Evolutionary conservation across 1,284 basidiomycete genomes (phyloP).

Genomic region (Ustilago lituana): DNA sequence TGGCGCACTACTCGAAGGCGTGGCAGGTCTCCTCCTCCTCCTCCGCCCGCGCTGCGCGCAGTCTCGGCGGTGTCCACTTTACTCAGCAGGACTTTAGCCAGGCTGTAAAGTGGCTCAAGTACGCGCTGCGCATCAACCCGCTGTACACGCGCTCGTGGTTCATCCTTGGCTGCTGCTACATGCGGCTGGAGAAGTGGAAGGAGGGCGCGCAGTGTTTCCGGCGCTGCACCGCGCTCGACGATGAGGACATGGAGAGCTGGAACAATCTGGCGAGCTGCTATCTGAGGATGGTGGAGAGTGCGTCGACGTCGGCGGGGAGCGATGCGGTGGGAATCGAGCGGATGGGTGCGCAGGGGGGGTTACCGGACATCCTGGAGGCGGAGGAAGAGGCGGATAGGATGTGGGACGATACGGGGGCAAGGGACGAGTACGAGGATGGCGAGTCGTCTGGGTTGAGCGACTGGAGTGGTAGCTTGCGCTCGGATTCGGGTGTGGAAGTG

Average conservation of each 20-base stretch:
- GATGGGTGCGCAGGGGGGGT: constrained; percentile 27
- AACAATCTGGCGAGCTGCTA: constrained; percentile 96
- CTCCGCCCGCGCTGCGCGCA: constrained; percentile 88
- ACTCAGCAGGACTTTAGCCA: constrained; percentile 74
- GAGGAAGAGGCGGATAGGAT: constrained; percentile 47
- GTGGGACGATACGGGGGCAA: constrained; percentile 15
- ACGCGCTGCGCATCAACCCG: constrained; percentile 87
- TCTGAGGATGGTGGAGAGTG: constrained; percentile 69
- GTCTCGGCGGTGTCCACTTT: constrained; percentile 85
- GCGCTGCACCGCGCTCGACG: constrained; percentile 87
- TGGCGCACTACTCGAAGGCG: constrained; percentile 81
- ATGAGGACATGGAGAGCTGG: constrained; percentile 98
- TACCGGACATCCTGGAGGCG: constrained; percentile 46
- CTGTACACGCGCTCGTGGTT: constrained; percentile 91
- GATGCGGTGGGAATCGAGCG: constrained; percentile 39
- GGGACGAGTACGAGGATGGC: constrained; percentile 9
- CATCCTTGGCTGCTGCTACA: constrained; percentile 87
- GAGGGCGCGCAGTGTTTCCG: constrained; percentile 84
- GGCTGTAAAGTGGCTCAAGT: constrained; percentile 74
- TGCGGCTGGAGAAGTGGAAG: constrained; percentile 78
- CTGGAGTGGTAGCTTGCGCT: constrained; percentile 45
- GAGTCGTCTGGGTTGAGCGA: constrained; percentile 35
- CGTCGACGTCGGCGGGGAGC: constrained; percentile 14
- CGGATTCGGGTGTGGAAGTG: constrained; percentile 47
- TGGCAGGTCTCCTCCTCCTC: constrained; percentile 83